phyloP scores from a whole-genome alignment of 805 yeast species.

The Lipomyces yamanashiensis region DNA sequence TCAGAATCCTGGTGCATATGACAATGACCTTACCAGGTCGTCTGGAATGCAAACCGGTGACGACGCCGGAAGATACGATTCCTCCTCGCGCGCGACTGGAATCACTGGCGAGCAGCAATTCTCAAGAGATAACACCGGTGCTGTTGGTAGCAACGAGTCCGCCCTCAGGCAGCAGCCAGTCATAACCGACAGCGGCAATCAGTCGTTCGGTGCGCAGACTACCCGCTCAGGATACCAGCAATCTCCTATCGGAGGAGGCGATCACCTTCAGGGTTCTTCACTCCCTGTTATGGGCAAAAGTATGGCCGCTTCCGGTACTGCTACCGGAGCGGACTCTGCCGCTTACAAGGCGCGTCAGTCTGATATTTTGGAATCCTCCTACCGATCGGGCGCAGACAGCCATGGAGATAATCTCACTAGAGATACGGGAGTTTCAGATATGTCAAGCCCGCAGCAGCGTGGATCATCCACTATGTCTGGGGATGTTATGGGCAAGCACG shows the following conservation, averaged over 20 bases:
- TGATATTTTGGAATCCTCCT: not conserved
- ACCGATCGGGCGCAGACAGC: not conserved
- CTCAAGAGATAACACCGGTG: not conserved
- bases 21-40: constrained; percentile 7
- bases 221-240: not conserved
- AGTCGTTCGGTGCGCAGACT: not conserved
- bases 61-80: not conserved
- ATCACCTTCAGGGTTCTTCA: not conserved
- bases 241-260: not conserved
- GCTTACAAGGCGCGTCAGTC: not conserved
- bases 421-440: not conserved
- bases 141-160: not conserved
- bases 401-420: not conserved
- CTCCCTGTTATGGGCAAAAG: not conserved
- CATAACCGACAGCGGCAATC: not conserved
- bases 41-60: not conserved
- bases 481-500: not conserved
- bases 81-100: constrained; percentile 1
- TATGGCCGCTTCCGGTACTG: not conserved
- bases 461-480: not conserved
- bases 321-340: constrained; percentile 5
- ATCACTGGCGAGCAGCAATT: not conserved
- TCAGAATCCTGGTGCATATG: constrained; percentile 5
- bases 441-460: not conserved
- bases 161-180: not conserved